These are phyloP conservation scores for Aspergillus sp. DNA, from an alignment of 2,329 filamentous ascomycete species.

Conservation along the genomic window DNA sequence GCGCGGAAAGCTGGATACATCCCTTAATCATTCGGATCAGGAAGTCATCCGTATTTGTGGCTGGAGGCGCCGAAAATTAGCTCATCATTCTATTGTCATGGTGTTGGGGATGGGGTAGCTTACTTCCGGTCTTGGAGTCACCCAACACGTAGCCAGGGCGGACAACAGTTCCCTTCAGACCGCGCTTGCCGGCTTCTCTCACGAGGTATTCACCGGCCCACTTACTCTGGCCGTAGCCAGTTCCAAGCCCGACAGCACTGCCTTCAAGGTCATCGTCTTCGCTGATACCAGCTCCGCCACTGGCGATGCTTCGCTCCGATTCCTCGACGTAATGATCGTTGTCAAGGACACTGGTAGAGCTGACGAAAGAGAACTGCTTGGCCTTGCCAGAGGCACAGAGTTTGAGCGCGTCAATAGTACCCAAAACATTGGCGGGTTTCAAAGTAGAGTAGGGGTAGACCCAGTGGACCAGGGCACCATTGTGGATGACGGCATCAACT, in stretches of 20 bases:
- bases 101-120: slow-evolving; percentile 8
- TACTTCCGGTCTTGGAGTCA: slow-evolving; percentile 61
- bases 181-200: slow-evolving; percentile 72
- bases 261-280: slow-evolving; percentile 78
- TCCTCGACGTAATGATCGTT: slow-evolving; percentile 75
- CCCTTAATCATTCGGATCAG: slow-evolving; percentile 82
- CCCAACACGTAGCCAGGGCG: slow-evolving; percentile 85
- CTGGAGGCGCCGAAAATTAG: slow-evolving; percentile 31
- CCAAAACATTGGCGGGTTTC: slow-evolving; percentile 72
- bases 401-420: slow-evolving; percentile 70
- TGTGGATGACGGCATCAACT: slow-evolving; percentile 75
- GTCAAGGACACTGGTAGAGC: slow-evolving; percentile 79
- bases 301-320: slow-evolving; percentile 60
- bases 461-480: slow-evolving; percentile 79
- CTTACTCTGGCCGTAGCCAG: slow-evolving; percentile 88
- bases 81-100: not conserved
- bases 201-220: slow-evolving; percentile 75
- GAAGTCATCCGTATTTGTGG: slow-evolving; percentile 82
- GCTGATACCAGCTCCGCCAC: slow-evolving; percentile 62
- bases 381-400: slow-evolving; percentile 75
- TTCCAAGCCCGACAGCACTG: slow-evolving; percentile 72
- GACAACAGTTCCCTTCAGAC: slow-evolving; percentile 71
- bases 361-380: slow-evolving; percentile 79
- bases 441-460: slow-evolving; percentile 72
- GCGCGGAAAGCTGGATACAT: slow-evolving; percentile 71